A percentile compares a stretch with the other conserved stretches of the same genome.
These are phyloP conservation scores for Scheffersomyces ergatensis DNA, from an alignment of 805 yeast genomes.

Conservation along the genomic window DNA sequence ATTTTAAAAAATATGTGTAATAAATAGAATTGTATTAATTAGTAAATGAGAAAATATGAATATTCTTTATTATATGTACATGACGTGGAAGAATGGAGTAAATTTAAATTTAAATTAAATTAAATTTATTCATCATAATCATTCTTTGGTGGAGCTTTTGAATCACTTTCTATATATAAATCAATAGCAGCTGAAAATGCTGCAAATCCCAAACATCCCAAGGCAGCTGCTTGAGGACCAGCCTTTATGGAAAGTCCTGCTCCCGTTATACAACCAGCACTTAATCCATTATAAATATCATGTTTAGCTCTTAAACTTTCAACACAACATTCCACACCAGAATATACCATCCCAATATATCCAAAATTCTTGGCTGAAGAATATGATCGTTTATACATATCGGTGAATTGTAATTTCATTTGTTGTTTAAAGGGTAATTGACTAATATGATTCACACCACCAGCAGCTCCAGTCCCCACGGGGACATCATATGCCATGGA, in stretches of 20 bases:
- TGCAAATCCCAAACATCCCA: conserved; percentile 98
- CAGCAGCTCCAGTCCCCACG: conserved; percentile 50
- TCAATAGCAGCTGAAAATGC: conserved; percentile 91
- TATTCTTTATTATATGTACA: too few relatives aligned
- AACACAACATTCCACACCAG: conserved; percentile 89
- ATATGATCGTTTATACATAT: conserved; percentile 89
- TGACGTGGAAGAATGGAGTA: too few relatives aligned
- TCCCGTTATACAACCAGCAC: conserved; percentile 96
- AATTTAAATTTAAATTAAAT: too few relatives aligned
- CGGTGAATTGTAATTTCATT: conserved; percentile 84
- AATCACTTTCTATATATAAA: conserved; percentile 79
- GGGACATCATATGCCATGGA: conserved; percentile 80
- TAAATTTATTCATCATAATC: conserved; percentile 74
- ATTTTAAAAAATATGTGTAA: too few relatives aligned
- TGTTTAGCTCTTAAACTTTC: conserved; percentile 86
- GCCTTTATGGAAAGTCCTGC: conserved; percentile 90
- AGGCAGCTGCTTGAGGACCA: conserved; percentile 87
- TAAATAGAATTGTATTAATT: too few relatives aligned
- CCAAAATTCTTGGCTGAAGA: conserved; percentile 93
- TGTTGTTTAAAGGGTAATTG: conserved; percentile 92
- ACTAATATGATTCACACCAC: conserved; percentile 60
- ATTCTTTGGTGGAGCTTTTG: conserved; percentile 77
- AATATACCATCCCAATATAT: conserved; percentile 82
- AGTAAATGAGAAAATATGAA: too few relatives aligned
- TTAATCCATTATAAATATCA: conserved; percentile 86